Evolutionary conservation across 179 eudicot species (phyloP).

Genomic region (Silene noctiflora): DNA sequence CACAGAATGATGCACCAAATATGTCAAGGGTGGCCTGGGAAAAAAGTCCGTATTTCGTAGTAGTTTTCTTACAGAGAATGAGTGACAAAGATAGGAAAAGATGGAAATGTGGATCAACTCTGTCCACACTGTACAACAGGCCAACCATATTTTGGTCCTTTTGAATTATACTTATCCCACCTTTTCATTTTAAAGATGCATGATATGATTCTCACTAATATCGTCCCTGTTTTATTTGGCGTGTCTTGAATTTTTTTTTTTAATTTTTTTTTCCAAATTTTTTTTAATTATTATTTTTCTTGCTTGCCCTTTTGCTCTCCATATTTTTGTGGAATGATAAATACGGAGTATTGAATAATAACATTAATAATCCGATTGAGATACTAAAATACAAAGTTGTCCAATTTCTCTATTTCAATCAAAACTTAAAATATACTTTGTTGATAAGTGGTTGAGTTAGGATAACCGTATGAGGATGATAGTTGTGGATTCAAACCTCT

Average conservation of each 20-base stretch:
- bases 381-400: not conserved
- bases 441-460: too few species aligned
- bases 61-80: constrained; percentile 15
- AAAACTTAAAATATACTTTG: too few species aligned
- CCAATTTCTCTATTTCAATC: not conserved
- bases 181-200: constrained; percentile 1
- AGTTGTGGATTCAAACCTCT: too few species aligned
- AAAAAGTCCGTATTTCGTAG: not conserved
- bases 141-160: not conserved
- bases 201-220: not conserved
- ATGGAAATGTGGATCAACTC: constrained; percentile 20
- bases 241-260: not conserved
- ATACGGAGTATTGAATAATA: too few species aligned
- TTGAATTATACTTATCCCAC: constrained; percentile 2
- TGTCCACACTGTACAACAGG: constrained; percentile 16
- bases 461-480: too few species aligned
- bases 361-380: not conserved
- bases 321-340: not conserved
- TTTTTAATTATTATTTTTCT: too few species aligned
- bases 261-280: too few species aligned
- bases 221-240: not conserved
- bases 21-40: constrained; percentile 1
- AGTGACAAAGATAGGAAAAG: constrained; percentile 6
- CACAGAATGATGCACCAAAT: constrained; percentile 12
- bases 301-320: not conserved